Evolutionary conservation across 768 basidiomycete species (phyloP).

Genomic region (Coprinopsis strossmayeri): DNA sequence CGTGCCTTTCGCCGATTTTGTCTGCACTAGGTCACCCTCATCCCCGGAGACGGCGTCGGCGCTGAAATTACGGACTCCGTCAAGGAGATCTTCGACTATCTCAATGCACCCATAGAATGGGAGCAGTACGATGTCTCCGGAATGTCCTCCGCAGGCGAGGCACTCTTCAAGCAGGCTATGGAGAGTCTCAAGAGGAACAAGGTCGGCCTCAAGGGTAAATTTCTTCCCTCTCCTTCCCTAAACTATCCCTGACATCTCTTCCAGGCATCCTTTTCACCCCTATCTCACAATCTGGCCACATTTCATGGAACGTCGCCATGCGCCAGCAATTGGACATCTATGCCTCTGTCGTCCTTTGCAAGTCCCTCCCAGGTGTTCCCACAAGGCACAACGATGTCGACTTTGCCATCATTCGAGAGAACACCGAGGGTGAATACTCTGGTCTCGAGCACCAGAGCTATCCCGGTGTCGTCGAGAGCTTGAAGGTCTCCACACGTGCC

Average conservation of each 20-base stretch:
- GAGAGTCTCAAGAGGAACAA: conserved; percentile 95
- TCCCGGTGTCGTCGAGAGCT: conserved; percentile 95
- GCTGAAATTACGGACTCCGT: conserved; percentile 96
- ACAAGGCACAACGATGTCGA: conserved; percentile 97
- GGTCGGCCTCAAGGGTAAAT: conserved; percentile 92
- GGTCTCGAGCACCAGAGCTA: conserved; percentile 97
- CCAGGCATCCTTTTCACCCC: conserved; percentile 97
- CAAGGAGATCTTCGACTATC: conserved; percentile 96
- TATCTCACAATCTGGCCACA: conserved; percentile 92
- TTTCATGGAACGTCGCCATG: conserved; percentile 99
- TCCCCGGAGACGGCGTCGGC: conserved; percentile 97
- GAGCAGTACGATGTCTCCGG: conserved; percentile 98
- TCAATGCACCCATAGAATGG: conserved; percentile 99
- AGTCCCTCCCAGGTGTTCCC: conserved; percentile 92
- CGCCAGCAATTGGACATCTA: conserved; percentile 99
- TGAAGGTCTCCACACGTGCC: conserved; percentile 93
- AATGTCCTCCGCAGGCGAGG: conserved; percentile 89
- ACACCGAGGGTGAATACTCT: conserved; percentile 99
- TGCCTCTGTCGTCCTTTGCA: conserved; percentile 97
- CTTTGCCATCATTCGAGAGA: conserved; percentile 99
- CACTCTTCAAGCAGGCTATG: conserved; percentile 96
- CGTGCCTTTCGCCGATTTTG: conserved; percentile 18
- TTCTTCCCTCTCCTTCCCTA: not conserved
- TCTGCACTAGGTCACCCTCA: conserved; percentile 76
- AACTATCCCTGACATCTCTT: conserved; percentile 7